These are phyloP conservation scores for Microbotryum lychnidis-dioicae DNA, from an alignment of 1,284 basidiomycete species.

Conservation along the genomic window DNA sequence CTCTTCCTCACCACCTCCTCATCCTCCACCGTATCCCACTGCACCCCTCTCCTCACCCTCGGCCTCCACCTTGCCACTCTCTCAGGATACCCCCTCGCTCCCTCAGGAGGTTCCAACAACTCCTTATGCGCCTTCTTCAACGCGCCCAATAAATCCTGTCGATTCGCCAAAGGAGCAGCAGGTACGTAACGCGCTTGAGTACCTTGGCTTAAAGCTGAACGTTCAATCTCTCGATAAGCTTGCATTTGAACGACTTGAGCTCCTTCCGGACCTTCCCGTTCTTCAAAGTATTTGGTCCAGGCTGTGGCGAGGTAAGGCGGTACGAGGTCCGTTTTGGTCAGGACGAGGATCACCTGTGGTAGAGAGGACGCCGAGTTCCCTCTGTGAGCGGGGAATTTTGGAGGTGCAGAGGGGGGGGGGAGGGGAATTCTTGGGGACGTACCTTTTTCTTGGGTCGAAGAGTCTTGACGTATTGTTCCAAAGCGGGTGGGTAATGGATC, in stretches of 20 bases:
- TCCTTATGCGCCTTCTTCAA: slow-evolving; percentile 60
- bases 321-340: slow-evolving; percentile 78
- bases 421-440: too few species aligned
- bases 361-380: too few species aligned
- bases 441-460: slow-evolving; percentile 22
- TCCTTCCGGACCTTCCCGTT: slow-evolving; percentile 29
- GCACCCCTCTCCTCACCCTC: slow-evolving; percentile 53
- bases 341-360: slow-evolving; percentile 61
- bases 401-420: too few species aligned
- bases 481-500: slow-evolving; percentile 49
- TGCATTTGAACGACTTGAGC: slow-evolving; percentile 59
- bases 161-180: slow-evolving; percentile 46
- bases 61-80: slow-evolving; percentile 60
- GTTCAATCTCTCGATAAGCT: slow-evolving; percentile 54
- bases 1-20: slow-evolving; percentile 14
- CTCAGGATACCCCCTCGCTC: slow-evolving; percentile 49
- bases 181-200: slow-evolving; percentile 48
- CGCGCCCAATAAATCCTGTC: slow-evolving; percentile 54
- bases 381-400: too few species aligned
- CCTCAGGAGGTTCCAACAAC: slow-evolving; percentile 59
- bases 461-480: slow-evolving; percentile 45
- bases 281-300: slow-evolving; percentile 59
- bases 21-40: slow-evolving; percentile 55
- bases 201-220: slow-evolving; percentile 30
- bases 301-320: slow-evolving; percentile 48